Evolutionary conservation across 2,329 filamentous ascomycete species (phyloP), one percentile per base, ranked within the genome.

Genomic region (Rasamsonia emersonii): DNA sequence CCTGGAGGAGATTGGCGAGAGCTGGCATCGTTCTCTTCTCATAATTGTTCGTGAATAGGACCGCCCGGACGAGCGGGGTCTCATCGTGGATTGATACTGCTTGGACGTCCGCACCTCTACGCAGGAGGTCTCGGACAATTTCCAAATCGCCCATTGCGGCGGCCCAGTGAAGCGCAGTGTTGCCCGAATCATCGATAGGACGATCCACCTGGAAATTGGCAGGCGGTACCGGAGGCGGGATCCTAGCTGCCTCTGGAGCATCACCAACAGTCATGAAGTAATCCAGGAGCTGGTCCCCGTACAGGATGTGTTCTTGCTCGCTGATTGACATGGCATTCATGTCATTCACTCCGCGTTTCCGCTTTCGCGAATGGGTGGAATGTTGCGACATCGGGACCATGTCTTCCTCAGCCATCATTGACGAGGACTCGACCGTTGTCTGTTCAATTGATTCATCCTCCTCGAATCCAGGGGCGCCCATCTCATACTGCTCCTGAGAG

Each of bases 131-230:
- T 56, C 81, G 86, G 40, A 95, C 85, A 10, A 96, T 84, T 29
- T 89, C 83, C 18, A 95, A 69, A 45, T 96, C 91, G 37, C 91
- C 91, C 89, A 98, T 98, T 15, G 91, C 86, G 32, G 86, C 86
- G 11, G 88, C 91, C 91, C 91, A 98, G 54, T 98, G 91, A 44
- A 98, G 73, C 4, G 89, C 88, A 2, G 86, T 93, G 51, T 96
- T 88, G 7, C 81, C 80, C 48, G 93, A 86, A 25, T 86, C 82
- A 54, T 98, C 91, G 41, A 98, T 95, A n/a, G 80, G 71, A 56
- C 85, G 83, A 58, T 98, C 82, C 4, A 93, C 79, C 51, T 93
- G 80, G 49, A 94, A 93, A 53, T 86, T 82, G 19, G 77, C 67
- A 0, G 91, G 91, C 3, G 89, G 88, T 39, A 85, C 77, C 1